These are phyloP conservation scores for Prosopis cineraria DNA, from an alignment of 306 rosid genomes.

Conservation along the genomic window DNA sequence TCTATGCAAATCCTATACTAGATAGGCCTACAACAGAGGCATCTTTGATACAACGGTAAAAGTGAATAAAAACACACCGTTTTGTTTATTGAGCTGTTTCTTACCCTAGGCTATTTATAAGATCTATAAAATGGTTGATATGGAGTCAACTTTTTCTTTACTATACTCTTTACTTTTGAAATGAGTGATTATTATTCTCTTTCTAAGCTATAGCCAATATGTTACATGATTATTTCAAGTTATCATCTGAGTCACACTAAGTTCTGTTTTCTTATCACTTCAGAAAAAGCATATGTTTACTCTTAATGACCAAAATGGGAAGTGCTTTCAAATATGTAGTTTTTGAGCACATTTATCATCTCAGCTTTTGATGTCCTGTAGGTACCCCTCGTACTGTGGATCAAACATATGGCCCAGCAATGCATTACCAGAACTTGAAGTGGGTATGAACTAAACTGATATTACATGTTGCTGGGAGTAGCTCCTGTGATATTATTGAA, in stretches of 20 bases:
- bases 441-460: conserved; percentile 52
- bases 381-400: conserved; percentile 93
- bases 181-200: neutral
- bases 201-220: conserved; percentile 1
- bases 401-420: conserved; percentile 86
- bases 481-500: neutral
- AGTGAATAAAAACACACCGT: neutral
- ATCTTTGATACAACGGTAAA: conserved; percentile 74
- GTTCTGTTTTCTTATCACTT: neutral
- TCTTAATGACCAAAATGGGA: neutral
- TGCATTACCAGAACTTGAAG: conserved; percentile 84
- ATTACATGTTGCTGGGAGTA: conserved; percentile 22
- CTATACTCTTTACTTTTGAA: conserved; percentile 16
- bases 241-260: conserved; percentile 14
- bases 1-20: conserved; percentile 87
- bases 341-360: conserved; percentile 22
- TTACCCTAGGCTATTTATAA: conserved; percentile 21
- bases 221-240: neutral
- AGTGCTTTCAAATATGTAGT: conserved; percentile 6
- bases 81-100: conserved; percentile 20
- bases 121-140: conserved; percentile 13
- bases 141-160: conserved; percentile 20
- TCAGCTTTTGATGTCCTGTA: conserved; percentile 46
- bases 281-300: conserved; percentile 13
- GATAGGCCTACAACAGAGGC: conserved; percentile 82